Conservation (phyloP, 345 rosid genomes). For the Populus nigra region DNA sequence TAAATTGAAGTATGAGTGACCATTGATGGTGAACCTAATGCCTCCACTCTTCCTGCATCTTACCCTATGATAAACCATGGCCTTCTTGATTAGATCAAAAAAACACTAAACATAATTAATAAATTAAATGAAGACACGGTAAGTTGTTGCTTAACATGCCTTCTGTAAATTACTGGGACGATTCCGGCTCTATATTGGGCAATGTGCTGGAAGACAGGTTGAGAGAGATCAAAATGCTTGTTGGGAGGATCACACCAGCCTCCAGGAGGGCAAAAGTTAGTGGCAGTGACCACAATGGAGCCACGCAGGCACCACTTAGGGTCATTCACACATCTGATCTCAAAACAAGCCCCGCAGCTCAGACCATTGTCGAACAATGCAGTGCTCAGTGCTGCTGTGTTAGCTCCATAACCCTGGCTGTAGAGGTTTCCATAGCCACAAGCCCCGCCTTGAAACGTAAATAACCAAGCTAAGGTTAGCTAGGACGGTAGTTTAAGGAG, state of each 20-base stretch:
- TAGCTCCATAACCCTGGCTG: conserved; percentile 26
- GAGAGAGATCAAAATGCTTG: conserved; percentile 30
- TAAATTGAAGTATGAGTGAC: conserved; percentile 57
- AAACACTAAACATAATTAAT: neutral
- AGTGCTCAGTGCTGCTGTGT: conserved; percentile 30
- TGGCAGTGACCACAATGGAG: conserved; percentile 26
- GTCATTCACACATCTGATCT: conserved; percentile 31
- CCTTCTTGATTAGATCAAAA: neutral
- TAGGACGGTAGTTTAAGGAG: neutral
- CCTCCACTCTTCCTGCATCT: conserved; percentile 48
- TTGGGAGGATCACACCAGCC: conserved; percentile 34
- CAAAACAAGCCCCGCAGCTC: conserved; percentile 31
- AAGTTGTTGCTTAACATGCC: neutral
- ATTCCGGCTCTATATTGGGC: conserved; percentile 29
- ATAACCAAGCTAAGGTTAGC: neutral
- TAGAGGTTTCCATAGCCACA: conserved; percentile 28
- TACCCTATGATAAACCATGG: conserved; percentile 5
- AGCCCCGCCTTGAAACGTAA: conserved; percentile 18
- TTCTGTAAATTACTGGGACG: conserved; percentile 29
- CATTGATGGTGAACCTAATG: conserved; percentile 53
- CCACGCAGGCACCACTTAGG: conserved; percentile 28
- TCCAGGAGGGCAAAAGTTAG: conserved; percentile 31
- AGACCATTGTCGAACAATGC: conserved; percentile 27
- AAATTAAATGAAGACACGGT: neutral
- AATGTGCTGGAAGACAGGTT: conserved; percentile 26